Percentiles rank a stretch among this genome's conserved stretches.
These are phyloP conservation scores for Trichoderma reesei DNA, from an alignment of 495 filamentous ascomycete species.

Conservation along the genomic window DNA sequence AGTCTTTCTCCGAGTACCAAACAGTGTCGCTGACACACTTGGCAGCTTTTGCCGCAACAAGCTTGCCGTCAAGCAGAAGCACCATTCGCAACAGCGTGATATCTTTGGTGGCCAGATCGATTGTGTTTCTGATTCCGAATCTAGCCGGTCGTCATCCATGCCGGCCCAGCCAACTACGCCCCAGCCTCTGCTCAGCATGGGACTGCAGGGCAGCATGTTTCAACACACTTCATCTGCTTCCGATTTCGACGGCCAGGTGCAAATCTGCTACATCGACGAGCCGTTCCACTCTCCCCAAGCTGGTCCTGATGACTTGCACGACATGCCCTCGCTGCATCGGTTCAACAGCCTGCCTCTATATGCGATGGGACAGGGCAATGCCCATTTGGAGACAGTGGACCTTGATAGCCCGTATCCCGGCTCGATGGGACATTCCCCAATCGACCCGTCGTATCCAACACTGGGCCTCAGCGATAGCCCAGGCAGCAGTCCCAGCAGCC, in stretches of 20 bases:
- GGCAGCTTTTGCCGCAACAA: slow-evolving; percentile 78
- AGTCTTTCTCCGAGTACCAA: background rate
- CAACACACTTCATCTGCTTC: background rate
- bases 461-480: too few relatives aligned
- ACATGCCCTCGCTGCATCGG: too few relatives aligned
- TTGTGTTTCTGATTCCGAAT: slow-evolving; percentile 46
- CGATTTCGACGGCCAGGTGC: slow-evolving; percentile 24
- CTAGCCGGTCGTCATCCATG: slow-evolving; percentile 40
- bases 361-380: too few relatives aligned
- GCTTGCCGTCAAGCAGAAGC: slow-evolving; percentile 76
- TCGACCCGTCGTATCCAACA: too few relatives aligned
- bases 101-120: slow-evolving; percentile 23
- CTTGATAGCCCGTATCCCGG: too few relatives aligned
- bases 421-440: too few relatives aligned
- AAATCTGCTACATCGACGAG: slow-evolving; percentile 28
- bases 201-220: background rate
- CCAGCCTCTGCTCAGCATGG: slow-evolving; percentile 26
- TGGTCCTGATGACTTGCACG: background rate
- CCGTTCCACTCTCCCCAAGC: slow-evolving; percentile 35
- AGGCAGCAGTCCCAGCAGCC: too few relatives aligned
- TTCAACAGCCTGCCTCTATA: too few relatives aligned
- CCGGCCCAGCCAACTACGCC: slow-evolving; percentile 30
- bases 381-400: too few relatives aligned
- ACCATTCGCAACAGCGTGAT: slow-evolving; percentile 51
- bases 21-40: slow-evolving; percentile 11